phyloP scores from a whole-genome alignment of 495 filamentous ascomycete species.

The Tuber brumale region DNA sequence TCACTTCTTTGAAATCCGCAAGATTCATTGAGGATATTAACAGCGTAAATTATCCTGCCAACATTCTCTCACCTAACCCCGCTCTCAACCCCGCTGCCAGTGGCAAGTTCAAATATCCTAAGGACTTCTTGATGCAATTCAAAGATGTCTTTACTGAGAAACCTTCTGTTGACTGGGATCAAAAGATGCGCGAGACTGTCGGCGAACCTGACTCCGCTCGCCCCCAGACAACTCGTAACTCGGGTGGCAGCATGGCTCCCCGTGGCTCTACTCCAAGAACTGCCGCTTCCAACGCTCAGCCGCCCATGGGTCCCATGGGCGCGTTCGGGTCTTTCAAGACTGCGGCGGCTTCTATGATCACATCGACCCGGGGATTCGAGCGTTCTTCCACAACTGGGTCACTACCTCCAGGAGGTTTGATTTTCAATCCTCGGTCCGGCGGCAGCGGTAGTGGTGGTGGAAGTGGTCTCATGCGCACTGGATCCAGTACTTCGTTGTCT shows the following conservation, averaged over 20 bases:
- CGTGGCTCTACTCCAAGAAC: slow-evolving; percentile 46
- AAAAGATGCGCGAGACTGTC: slow-evolving; percentile 74
- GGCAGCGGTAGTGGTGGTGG: slow-evolving; percentile 39
- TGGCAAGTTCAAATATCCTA: slow-evolving; percentile 90
- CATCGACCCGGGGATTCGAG: slow-evolving; percentile 36
- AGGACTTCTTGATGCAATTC: slow-evolving; percentile 95
- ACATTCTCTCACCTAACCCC: slow-evolving; percentile 80
- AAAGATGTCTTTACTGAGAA: slow-evolving; percentile 90
- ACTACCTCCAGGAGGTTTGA: slow-evolving; percentile 35
- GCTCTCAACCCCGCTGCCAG: slow-evolving; percentile 69
- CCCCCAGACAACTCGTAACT: slow-evolving; percentile 65
- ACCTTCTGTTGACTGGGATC: slow-evolving; percentile 82
- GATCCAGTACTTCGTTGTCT: slow-evolving; percentile 51
- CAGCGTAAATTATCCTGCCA: slow-evolving; percentile 65
- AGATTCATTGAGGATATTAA: slow-evolving; percentile 69
- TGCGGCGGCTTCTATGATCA: slow-evolving; percentile 40
- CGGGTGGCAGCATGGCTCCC: slow-evolving; percentile 50
- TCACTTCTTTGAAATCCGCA: slow-evolving; percentile 82
- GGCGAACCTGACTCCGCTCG: slow-evolving; percentile 57
- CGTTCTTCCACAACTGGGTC: slow-evolving; percentile 16
- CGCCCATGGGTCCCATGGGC: slow-evolving; percentile 61
- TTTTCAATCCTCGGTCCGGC: slow-evolving; percentile 52
- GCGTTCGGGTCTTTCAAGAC: slow-evolving; percentile 51
- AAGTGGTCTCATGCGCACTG: slow-evolving; percentile 48
- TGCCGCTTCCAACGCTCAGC: slow-evolving; percentile 41